A percentile compares a stretch with the other conserved stretches of the same genome.
Evolutionary conservation across 2,329 filamentous ascomycete genomes (phyloP).

Genomic region (Monascus ruber): DNA sequence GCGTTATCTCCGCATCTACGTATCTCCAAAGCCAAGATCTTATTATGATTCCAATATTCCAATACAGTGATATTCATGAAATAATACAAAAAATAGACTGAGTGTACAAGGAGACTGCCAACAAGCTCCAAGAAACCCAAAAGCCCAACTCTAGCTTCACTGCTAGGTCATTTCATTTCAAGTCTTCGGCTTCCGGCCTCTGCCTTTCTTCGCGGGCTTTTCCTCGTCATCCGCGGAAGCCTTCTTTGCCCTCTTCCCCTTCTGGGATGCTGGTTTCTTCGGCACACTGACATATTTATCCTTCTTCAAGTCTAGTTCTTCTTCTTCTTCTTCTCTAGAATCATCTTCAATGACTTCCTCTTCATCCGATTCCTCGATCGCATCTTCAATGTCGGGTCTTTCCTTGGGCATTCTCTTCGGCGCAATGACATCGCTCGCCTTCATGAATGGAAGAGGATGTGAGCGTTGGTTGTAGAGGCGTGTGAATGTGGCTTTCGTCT

Average conservation of each 20-base stretch:
- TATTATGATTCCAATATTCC: too few relatives aligned
- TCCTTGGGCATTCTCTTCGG: conserved; percentile 62
- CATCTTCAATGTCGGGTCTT: conserved; percentile 88
- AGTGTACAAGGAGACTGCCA: not conserved
- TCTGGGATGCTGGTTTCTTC: conserved; percentile 50
- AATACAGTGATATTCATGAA: too few relatives aligned
- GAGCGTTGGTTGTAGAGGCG: conserved; percentile 76
- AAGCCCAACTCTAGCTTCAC: not conserved
- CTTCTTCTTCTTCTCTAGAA: conserved; percentile 53
- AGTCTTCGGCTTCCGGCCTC: conserved; percentile 21
- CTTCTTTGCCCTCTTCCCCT: conserved; percentile 37
- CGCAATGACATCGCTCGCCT: conserved; percentile 64
- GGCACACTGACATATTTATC: conserved; percentile 94
- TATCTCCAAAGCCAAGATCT: too few relatives aligned
- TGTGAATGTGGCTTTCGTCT: conserved; percentile 83
- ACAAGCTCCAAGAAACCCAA: not conserved
- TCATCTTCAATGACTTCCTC: conserved; percentile 46
- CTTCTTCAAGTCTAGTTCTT: conserved; percentile 74
- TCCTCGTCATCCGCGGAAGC: conserved; percentile 30
- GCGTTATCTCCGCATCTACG: too few relatives aligned
- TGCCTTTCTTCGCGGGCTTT: conserved; percentile 43
- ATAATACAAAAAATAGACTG: not conserved
- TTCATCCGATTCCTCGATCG: conserved; percentile 80
- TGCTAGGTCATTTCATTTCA: conserved; percentile 1
- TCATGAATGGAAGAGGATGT: conserved; percentile 93